Percentiles rank a stretch among this genome's conserved stretches.
These are phyloP conservation scores for Spinacia oleracea DNA, from an alignment of 179 eudicot genomes.

Conservation along the genomic window DNA sequence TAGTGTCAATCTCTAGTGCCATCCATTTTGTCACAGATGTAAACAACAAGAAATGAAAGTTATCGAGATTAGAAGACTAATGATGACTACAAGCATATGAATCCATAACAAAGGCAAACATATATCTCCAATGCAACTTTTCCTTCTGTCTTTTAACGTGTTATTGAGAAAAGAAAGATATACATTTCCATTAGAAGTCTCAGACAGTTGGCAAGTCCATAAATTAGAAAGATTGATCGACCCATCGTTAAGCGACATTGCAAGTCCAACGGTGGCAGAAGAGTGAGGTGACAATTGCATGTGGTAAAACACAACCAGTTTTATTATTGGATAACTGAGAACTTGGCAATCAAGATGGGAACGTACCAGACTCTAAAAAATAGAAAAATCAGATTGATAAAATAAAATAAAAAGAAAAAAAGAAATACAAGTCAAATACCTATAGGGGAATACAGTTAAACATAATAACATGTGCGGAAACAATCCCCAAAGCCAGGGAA, in stretches of 20 bases:
- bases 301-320: conserved; percentile 26
- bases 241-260: conserved; percentile 81
- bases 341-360: conserved; percentile 8
- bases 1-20: neutral
- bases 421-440: conserved; percentile 16
- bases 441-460: too few relatives aligned
- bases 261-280: conserved; percentile 72
- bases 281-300: conserved; percentile 78
- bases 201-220: conserved; percentile 91
- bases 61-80: neutral
- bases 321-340: conserved; percentile 1
- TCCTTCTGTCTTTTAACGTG: neutral
- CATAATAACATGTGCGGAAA: too few relatives aligned
- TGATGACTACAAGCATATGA: conserved; percentile 10
- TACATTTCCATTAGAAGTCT: conserved; percentile 74
- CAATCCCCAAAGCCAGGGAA: too few relatives aligned
- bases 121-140: neutral
- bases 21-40: conserved; percentile 16
- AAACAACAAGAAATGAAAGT: conserved; percentile 12
- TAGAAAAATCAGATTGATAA: neutral
- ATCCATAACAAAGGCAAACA: neutral
- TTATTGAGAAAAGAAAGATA: conserved; percentile 15
- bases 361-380: neutral
- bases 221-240: conserved; percentile 81
- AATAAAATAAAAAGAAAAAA: neutral